These are phyloP conservation scores for Lentinula raphanica DNA, from an alignment of 768 basidiomycete species.

Conservation along the genomic window DNA sequence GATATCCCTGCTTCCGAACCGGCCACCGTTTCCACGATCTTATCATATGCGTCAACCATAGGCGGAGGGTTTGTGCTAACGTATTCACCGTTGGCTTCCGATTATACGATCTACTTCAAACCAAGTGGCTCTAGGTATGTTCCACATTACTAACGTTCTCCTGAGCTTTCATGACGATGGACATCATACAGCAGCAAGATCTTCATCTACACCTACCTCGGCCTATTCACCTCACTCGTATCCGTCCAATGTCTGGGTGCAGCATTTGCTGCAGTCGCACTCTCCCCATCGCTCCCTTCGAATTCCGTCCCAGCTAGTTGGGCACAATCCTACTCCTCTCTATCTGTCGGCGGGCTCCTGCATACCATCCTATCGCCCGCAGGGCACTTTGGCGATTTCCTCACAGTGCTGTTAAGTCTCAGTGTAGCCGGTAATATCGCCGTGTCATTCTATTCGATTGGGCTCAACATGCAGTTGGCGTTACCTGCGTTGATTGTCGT, in stretches of 20 bases:
- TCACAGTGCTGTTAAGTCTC: slow-evolving; percentile 75
- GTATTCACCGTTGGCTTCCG: slow-evolving; percentile 56
- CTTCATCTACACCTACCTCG: slow-evolving; percentile 65
- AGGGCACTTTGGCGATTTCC: slow-evolving; percentile 71
- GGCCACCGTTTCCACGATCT: slow-evolving; percentile 46
- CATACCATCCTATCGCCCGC: slow-evolving; percentile 67
- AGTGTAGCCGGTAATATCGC: slow-evolving; percentile 81
- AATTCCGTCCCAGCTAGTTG: slow-evolving; percentile 50
- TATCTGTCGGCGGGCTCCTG: slow-evolving; percentile 67
- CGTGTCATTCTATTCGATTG: slow-evolving; percentile 76
- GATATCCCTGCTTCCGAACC: slow-evolving; percentile 44
- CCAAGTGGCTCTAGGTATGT: slow-evolving; percentile 52
- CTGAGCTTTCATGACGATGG: background rate
- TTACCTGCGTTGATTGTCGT: slow-evolving; percentile 53
- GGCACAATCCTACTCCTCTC: slow-evolving; percentile 49
- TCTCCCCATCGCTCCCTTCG: background rate
- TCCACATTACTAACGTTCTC: background rate
- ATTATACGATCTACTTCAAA: slow-evolving; percentile 70
- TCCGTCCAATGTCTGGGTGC: slow-evolving; percentile 48
- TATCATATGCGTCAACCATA: slow-evolving; percentile 65
- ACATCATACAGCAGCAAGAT: slow-evolving; percentile 20
- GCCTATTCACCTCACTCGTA: slow-evolving; percentile 58
- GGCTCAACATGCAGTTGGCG: slow-evolving; percentile 67
- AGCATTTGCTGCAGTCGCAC: slow-evolving; percentile 52
- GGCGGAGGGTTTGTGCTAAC: slow-evolving; percentile 74